Percentiles rank a stretch among this genome's conserved stretches.
Conservation (phyloP, 129 eudicot species). For the Tanacetum coccineum region DNA sequence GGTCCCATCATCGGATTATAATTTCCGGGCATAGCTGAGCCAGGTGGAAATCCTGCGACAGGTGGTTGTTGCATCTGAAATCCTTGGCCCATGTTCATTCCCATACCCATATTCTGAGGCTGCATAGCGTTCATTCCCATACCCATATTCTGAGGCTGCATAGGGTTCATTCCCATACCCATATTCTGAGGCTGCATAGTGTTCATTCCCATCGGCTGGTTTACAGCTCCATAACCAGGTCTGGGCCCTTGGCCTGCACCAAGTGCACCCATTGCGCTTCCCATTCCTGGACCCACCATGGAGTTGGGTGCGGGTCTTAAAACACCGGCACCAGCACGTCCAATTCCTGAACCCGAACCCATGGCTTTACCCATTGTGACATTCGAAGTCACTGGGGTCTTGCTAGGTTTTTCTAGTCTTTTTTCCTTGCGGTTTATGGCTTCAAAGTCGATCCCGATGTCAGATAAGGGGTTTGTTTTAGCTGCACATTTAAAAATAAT, state of each 20-base stretch:
- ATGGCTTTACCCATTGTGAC: conserved; percentile 94
- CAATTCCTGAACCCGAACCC: conserved; percentile 98
- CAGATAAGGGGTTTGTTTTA: conserved; percentile 79
- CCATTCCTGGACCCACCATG: conserved; percentile 65
- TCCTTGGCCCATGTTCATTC: conserved; percentile 39
- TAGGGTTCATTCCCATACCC: conserved; percentile 36
- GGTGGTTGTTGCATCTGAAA: conserved; percentile 52
- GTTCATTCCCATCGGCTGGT: conserved; percentile 46
- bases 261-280: conserved; percentile 44
- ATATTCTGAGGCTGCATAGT: conserved; percentile 26
- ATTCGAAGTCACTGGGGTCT: conserved; percentile 55
- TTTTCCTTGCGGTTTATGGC: conserved; percentile 92
- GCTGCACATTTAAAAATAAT: conserved; percentile 46
- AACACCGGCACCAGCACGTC: conserved; percentile 83
- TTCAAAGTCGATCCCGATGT: conserved; percentile 92
- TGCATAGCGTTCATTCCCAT: conserved; percentile 29
- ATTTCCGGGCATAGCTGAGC: conserved; percentile 47
- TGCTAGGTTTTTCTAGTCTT: conserved; percentile 84
- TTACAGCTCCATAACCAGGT: conserved; percentile 42
- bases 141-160: conserved; percentile 22
- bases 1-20: conserved; percentile 73
- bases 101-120: conserved; percentile 21
- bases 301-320: conserved; percentile 57
- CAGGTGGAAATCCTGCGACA: conserved; percentile 44
- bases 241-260: conserved; percentile 19